Base-by-base conservation (phyloP, 352 stramenopile species). In the Globisporangium uncinulatum region DNA sequence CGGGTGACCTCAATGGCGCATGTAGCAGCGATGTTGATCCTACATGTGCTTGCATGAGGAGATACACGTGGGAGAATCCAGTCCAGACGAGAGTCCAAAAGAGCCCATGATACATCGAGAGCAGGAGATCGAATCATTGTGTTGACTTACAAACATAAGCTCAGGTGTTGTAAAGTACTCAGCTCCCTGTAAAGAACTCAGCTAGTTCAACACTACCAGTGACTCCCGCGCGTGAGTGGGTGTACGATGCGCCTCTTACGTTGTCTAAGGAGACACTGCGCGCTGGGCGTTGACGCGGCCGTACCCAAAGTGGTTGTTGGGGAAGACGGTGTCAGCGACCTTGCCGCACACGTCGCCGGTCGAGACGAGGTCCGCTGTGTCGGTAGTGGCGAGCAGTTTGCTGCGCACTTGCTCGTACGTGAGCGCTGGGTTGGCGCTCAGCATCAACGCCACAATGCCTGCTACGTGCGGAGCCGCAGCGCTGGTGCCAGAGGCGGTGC, bases 301-400 rank as follows among this genome's bases (percentile, higher is more conserved):
- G 13, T 20, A 21, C 13, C 41, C 41, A 8, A 58, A 80, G 50
- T 71, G 61, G 56, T 83, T 80, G 61, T 80, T 83, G 6, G 70
- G 73, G 57, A 61, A 75, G 13, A 43, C 56, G 1, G n/a, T 36
- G 54, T 73, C 70, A 13, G 50, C 42, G 9, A 69, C 69, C 8
- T 54, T 44, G 11, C 70, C 67, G 54, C 69, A 82, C 11, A 54
- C 61, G 20, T 55, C 41, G 47, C 46, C 48, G 14, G 51, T 61
- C 11, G 56, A 8, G 5, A 8, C 31, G 13, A 67, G 20, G 13
- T 20, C 36, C 32, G 36, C 55, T 20, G 49, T 54, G n/a, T 57
- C 52, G 3, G 62, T 55, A 7, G 44, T 47, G 32, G 55, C 52
- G 10, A 65, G 14, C 4, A 44, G 34, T 8, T 43, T 29, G 34